A percentile compares a stretch with the other conserved stretches of the same genome.
Conservation (phyloP, 495 filamentous ascomycete species). For the Opeltia flavorubescens region DNA sequence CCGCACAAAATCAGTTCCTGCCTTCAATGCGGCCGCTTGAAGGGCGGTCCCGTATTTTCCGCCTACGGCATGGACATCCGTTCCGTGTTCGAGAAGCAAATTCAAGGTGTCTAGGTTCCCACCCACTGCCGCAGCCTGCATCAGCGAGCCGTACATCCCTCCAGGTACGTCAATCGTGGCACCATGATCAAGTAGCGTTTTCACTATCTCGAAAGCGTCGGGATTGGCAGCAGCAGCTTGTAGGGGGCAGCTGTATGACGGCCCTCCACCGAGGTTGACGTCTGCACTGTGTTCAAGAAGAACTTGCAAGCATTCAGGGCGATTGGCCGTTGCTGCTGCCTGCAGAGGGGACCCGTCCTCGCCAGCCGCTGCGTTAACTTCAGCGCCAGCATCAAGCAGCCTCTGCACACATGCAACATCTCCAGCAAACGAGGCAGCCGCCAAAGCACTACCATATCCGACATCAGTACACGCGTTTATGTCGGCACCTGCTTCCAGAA, state of each 20-base stretch:
- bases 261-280: constrained; percentile 3
- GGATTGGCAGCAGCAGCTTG: constrained; percentile 6
- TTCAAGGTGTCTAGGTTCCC: constrained; percentile 24
- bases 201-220: background rate
- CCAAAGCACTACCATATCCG: constrained; percentile 11
- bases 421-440: constrained; percentile 10
- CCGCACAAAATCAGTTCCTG: background rate
- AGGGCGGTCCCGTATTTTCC: constrained; percentile 9
- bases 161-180: constrained; percentile 11
- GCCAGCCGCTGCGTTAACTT: constrained; percentile 16
- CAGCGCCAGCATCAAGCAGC: constrained; percentile 18
- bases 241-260: constrained; percentile 2
- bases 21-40: constrained; percentile 6
- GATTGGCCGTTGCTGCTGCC: constrained; percentile 15
- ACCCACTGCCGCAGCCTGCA: constrained; percentile 21
- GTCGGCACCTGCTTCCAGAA: constrained; percentile 18
- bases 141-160: constrained; percentile 15
- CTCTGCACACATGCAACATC: constrained; percentile 9
- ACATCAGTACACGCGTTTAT: constrained; percentile 13
- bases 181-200: constrained; percentile 9
- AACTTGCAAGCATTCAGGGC: constrained; percentile 8
- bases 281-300: constrained; percentile 15
- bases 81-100: constrained; percentile 1
- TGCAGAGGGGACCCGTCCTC: constrained; percentile 16
- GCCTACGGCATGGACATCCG: background rate